Base-by-base conservation (phyloP, 306 rosid species). In the Lathyrus aphaca region DNA sequence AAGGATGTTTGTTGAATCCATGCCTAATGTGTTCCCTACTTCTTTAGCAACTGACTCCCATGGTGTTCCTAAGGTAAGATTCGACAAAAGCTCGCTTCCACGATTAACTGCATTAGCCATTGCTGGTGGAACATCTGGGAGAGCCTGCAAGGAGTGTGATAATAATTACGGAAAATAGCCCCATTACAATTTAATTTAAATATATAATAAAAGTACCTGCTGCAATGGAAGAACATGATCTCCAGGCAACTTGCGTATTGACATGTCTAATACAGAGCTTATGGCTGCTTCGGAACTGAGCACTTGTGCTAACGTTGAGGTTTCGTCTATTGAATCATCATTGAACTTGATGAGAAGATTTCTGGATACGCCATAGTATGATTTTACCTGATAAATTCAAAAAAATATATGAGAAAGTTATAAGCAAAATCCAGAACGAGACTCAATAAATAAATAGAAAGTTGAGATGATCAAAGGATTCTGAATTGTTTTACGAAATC, bases 11-110 rank as follows among this genome's bases (percentile, higher is more conserved):
- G 97, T 70, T 0, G 97, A 88, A 80, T 94, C 97, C 19, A 81
- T 66, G 40, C 98, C 96, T 14, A 91, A 71, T 3, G 98, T 75
- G 86, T 77, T 87, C 49, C 96, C 97, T 4, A 90, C 86, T 87
- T 94, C 97, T 84, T 90, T 94, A 60, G 96, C 98, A 68, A 90
- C 92, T 0, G 87, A 74, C 76, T 94, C 98, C 98, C 96, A 94
- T 23, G 96, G 97, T 2, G 97, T 90, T 64, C 98, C 98, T 5
- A 61, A 78, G 0, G 94, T 72, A 17, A 94, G 86, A 84, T 89
- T 90, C 14, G 91, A 74, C 79, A 94, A 78, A 75, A 94, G 76
- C 83, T 88, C 97, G 1, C 96, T 88, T 8, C 98, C 98, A 7
- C 95, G 89, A 48, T 90, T 94, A 71, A 94, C 97, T 37, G 98